Conservation (phyloP, 495 filamentous ascomycete species). For the Penicillium robsamsonii region DNA sequence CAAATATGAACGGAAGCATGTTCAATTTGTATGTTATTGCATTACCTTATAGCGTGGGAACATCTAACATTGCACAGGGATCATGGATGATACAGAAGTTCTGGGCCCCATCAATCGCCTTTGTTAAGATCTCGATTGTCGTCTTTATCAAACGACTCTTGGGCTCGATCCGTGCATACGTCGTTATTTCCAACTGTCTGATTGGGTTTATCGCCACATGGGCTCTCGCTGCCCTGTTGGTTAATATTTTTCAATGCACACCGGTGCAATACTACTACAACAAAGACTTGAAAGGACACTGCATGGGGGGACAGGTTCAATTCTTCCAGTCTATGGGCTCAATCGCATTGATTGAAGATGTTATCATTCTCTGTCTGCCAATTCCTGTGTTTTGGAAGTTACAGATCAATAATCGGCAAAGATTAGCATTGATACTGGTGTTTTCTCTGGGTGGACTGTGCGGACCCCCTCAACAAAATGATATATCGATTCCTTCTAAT, state of each 20-base stretch:
- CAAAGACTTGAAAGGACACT: slow-evolving; percentile 23
- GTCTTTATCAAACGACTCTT: slow-evolving; percentile 29
- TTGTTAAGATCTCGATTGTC: slow-evolving; percentile 38
- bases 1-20: background rate
- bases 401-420: slow-evolving; percentile 24
- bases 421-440: slow-evolving; percentile 20
- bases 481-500: background rate
- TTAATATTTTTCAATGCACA: slow-evolving; percentile 29
- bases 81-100: slow-evolving; percentile 29
- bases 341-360: slow-evolving; percentile 30
- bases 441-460: slow-evolving; percentile 2
- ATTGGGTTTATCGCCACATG: slow-evolving; percentile 14
- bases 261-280: slow-evolving; percentile 31
- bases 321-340: slow-evolving; percentile 24
- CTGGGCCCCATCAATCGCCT: slow-evolving; percentile 27
- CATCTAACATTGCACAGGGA: slow-evolving; percentile 7
- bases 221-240: slow-evolving; percentile 22
- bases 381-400: slow-evolving; percentile 31
- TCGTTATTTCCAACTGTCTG: background rate
- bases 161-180: slow-evolving; percentile 12
- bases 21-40: background rate
- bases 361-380: slow-evolving; percentile 35
- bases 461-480: no score
- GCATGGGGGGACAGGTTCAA: slow-evolving; percentile 19
- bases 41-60: background rate